These are phyloP conservation scores for Henckelia pumila DNA, from an alignment of 257 asterid species.

Conservation along the genomic window DNA sequence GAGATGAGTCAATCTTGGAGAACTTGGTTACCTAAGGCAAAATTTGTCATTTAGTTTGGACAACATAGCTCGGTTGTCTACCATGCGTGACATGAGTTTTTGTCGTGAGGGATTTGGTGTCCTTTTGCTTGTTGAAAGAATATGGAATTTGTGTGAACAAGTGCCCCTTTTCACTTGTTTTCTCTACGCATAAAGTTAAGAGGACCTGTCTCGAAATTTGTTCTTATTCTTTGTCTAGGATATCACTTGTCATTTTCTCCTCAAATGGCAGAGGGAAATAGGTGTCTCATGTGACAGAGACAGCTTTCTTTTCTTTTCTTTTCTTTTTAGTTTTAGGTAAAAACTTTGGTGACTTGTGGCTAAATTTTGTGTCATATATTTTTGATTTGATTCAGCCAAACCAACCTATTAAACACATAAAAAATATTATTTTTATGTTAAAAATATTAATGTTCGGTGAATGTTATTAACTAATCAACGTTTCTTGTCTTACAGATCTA, in stretches of 20 bases:
- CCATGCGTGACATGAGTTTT: constrained; percentile 49
- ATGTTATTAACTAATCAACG: no score
- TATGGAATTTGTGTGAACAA: constrained; percentile 79
- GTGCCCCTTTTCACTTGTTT: constrained; percentile 37
- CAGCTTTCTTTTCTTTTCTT: no score
- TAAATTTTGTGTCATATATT: no score
- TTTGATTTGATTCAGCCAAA: no score
- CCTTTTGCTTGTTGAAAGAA: constrained; percentile 49
- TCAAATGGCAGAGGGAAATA: constrained; percentile 6
- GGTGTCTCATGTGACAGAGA: constrained; percentile 16
- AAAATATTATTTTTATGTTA: no score
- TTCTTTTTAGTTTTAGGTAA: no score
- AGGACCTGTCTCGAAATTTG: constrained; percentile 29
- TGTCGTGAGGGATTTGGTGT: constrained; percentile 59
- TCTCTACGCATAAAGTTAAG: constrained; percentile 24
- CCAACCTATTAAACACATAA: no score
- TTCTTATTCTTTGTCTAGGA: constrained; percentile 35
- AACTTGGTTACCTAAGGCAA: constrained; percentile 20
- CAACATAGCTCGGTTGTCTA: constrained; percentile 53
- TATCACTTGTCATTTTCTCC: constrained; percentile 42
- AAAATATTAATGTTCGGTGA: no score
- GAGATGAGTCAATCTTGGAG: constrained; percentile 25
- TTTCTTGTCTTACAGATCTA: no score
- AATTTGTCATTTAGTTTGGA: constrained; percentile 18
- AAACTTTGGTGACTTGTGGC: no score